These are phyloP conservation scores for Kwoniella sp. DNA, from an alignment of 768 basidiomycete genomes.

Conservation along the genomic window DNA sequence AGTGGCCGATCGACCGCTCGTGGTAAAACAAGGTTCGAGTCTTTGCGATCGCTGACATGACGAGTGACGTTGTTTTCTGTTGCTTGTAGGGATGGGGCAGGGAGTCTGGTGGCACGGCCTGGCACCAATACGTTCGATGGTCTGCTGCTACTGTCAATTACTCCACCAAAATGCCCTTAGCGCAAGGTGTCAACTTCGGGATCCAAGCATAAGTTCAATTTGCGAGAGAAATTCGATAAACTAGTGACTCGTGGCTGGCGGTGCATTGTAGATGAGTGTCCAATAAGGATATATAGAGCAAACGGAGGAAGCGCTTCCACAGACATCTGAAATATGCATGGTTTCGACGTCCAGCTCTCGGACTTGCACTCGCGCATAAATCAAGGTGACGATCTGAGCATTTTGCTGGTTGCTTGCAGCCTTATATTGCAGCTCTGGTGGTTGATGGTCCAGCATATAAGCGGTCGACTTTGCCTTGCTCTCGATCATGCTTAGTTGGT, in stretches of 20 bases:
- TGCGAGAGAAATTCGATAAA: neutral
- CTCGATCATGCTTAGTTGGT: slow-evolving; percentile 25
- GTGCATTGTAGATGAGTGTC: neutral
- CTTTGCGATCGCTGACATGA: slow-evolving; percentile 5
- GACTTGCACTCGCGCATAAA: no score
- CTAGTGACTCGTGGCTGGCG: neutral
- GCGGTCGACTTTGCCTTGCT: no score
- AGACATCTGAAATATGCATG: neutral
- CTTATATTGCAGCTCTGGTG: no score
- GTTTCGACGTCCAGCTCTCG: neutral
- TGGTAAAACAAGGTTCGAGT: neutral
- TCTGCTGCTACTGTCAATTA: slow-evolving; percentile 84
- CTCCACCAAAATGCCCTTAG: slow-evolving; percentile 82
- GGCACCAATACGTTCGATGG: slow-evolving; percentile 94
- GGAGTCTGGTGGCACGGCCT: slow-evolving; percentile 97
- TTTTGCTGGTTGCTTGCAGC: neutral
- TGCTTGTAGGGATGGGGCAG: slow-evolving; percentile 66
- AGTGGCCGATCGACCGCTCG: slow-evolving; percentile 14
- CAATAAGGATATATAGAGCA: neutral
- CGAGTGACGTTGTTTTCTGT: slow-evolving; percentile 69
- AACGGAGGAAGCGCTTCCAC: neutral
- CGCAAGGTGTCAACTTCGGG: slow-evolving; percentile 88
- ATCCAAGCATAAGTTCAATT: neutral
- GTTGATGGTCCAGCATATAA: no score
- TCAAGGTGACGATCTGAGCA: no score